Evolutionary conservation across 208 protist species (phyloP).

Genomic region (Wallacemonas sp.): DNA sequence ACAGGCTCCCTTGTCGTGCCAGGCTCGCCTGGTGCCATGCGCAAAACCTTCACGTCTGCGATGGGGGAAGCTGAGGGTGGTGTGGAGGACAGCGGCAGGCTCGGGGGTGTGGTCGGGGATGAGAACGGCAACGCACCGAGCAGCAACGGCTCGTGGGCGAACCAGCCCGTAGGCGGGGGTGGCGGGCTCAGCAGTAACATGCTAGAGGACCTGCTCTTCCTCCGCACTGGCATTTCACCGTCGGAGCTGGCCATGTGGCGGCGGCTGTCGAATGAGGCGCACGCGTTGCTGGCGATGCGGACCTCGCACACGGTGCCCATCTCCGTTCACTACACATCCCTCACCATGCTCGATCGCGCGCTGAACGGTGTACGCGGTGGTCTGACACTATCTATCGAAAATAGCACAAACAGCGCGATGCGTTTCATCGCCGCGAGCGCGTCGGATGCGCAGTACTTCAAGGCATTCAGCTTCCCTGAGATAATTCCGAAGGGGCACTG

Average conservation of each 20-base stretch:
- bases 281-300: conserved; percentile 54
- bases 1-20: conserved; percentile 12
- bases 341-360: conserved; percentile 49
- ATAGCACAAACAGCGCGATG: conserved; percentile 43
- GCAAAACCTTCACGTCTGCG: neutral
- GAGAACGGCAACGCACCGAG: neutral
- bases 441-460: conserved; percentile 42
- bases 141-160: neutral
- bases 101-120: neutral
- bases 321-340: conserved; percentile 37
- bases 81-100: neutral
- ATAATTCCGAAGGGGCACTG: conserved; percentile 41
- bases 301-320: conserved; percentile 55
- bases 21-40: conserved; percentile 3
- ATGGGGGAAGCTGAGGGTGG: no score
- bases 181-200: neutral
- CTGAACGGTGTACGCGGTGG: conserved; percentile 32
- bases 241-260: conserved; percentile 60
- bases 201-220: neutral
- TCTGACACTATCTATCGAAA: conserved; percentile 54
- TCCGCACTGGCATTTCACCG: conserved; percentile 30
- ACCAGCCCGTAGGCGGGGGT: neutral
- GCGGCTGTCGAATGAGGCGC: conserved; percentile 47
- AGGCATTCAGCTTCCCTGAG: conserved; percentile 54
- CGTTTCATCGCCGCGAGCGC: conserved; percentile 47